Evolutionary conservation across 257 asterid genomes (phyloP), one percentile per base, ranked within the genome.

Genomic region (Solanum lycopersicoides): DNA sequence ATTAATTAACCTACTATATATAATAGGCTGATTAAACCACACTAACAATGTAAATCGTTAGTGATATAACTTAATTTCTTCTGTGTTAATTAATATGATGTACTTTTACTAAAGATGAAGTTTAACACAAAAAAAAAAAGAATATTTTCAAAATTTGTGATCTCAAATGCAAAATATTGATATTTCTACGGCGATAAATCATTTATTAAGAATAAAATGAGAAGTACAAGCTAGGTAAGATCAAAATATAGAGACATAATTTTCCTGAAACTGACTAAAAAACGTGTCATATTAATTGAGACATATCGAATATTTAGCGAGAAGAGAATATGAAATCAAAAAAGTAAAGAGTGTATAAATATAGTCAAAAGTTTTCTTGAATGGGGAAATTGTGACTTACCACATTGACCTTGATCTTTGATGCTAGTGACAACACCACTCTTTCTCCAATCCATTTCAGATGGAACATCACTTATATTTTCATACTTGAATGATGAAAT

Each of bases 381-480:
- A 35, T 41, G 20, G 35, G 47, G 12, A 59, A 30, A 50, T 9
- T 34, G 56, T 4, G 60, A 23, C 87, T 84, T 84, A 84, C 87
- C 87, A 63, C 87, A 63, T 6, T 5, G 0, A 0, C 87, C 87
- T 84, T 84, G 87, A 30, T 84, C 25, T 44, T 68, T 76, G 45
- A 74, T 60, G 28, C 66, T 83, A 3, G 87, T 83, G 59, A 88
- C 85, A 32, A 30, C 86, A 12, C 87, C 88, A 4, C 56, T 45
- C 45, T 68, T 79, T 68, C 88, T 88, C 90, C 90, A 88, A 10
- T 88, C 90, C 42, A 88, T 35, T 13, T 37, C 11, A 12, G 83
- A 30, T 15, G 88, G 88, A n/a, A 88, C 84, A 44, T 56, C 59
- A 18, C 88, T 75, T 16, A 37, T 47, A 71, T 85, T 88, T 47